Evolutionary conservation across 208 protist species (phyloP).

Genomic region (Jaenimonas drosophilae): DNA sequence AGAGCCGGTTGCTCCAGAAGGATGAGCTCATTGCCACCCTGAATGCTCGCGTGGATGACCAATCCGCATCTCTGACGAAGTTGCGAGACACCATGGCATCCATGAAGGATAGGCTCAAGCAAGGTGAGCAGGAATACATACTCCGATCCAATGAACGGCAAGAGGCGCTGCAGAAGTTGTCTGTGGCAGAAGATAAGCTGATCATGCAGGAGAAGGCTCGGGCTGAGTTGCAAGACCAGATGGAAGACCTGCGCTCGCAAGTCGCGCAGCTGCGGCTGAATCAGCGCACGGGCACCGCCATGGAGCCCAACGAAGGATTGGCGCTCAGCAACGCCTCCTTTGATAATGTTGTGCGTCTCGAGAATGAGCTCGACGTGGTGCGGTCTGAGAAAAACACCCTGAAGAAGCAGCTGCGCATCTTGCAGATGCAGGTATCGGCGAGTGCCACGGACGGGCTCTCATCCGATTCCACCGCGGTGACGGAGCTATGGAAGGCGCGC

Average conservation of each 20-base stretch:
- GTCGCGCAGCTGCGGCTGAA: constrained; percentile 23
- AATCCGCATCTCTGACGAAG: constrained; percentile 22
- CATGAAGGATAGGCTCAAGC: constrained; percentile 36
- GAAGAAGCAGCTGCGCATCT: constrained; percentile 34
- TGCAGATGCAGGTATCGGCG: constrained; percentile 48
- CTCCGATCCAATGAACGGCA: constrained; percentile 33
- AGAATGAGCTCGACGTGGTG: constrained; percentile 59
- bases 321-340: constrained; percentile 34
- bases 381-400: constrained; percentile 40
- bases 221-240: constrained; percentile 33
- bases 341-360: constrained; percentile 45
- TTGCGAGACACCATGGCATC: constrained; percentile 39
- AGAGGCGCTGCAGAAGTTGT: constrained; percentile 34
- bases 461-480: constrained; percentile 12
- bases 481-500: constrained; percentile 36
- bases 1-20: constrained; percentile 31
- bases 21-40: constrained; percentile 42
- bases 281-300: constrained; percentile 1
- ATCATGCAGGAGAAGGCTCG: constrained; percentile 24
- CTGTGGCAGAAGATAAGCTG: constrained; percentile 46
- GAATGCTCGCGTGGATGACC: constrained; percentile 31
- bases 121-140: constrained; percentile 38
- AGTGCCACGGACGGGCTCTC: constrained; percentile 13
- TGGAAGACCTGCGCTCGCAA: constrained; percentile 43
- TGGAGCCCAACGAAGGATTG: constrained; percentile 4